phyloP scores from a whole-genome alignment of 1,284 basidiomycete genomes.

The Peniophora sp. region DNA sequence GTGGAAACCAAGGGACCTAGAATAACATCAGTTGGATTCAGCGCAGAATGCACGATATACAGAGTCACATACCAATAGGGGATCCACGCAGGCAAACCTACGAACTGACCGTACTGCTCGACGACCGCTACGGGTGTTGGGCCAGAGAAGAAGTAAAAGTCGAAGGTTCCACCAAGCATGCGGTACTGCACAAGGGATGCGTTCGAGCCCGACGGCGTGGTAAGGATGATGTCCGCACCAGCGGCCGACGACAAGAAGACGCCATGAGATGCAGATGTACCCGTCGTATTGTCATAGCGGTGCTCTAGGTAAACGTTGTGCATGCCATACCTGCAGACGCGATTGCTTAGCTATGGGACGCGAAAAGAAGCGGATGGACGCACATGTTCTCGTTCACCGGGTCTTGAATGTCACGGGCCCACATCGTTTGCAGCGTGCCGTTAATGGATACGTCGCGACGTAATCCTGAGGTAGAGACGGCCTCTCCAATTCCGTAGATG shows the following conservation, averaged over 20 bases:
- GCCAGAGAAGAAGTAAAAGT: conserved; percentile 69
- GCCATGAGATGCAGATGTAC: conserved; percentile 52
- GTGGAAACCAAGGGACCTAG: conserved; percentile 51
- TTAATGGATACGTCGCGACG: conserved; percentile 48
- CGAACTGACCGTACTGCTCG: conserved; percentile 54
- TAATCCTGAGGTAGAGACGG: conserved; percentile 60
- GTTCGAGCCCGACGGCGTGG: conserved; percentile 41
- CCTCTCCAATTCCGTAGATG: conserved; percentile 75
- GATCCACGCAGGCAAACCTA: conserved; percentile 55
- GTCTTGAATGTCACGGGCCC: conserved; percentile 56
- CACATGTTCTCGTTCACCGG: conserved; percentile 57
- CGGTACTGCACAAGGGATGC: conserved; percentile 59
- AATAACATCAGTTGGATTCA: too few species aligned
- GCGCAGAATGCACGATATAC: too few species aligned
- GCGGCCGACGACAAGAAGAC: conserved; percentile 60
- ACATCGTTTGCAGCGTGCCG: conserved; percentile 64
- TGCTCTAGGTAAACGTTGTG: conserved; percentile 67
- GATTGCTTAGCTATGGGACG: conserved; percentile 5
- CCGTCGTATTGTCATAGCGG: conserved; percentile 40
- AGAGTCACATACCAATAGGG: conserved; percentile 40
- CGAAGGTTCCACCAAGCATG: conserved; percentile 55
- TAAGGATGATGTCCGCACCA: conserved; percentile 58
- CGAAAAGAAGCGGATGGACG: conserved; percentile 16
- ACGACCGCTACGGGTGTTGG: conserved; percentile 56
- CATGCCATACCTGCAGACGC: conserved; percentile 50